These are phyloP conservation scores for Aegle marmelos DNA, from an alignment of 345 rosid species.

Conservation along the genomic window DNA sequence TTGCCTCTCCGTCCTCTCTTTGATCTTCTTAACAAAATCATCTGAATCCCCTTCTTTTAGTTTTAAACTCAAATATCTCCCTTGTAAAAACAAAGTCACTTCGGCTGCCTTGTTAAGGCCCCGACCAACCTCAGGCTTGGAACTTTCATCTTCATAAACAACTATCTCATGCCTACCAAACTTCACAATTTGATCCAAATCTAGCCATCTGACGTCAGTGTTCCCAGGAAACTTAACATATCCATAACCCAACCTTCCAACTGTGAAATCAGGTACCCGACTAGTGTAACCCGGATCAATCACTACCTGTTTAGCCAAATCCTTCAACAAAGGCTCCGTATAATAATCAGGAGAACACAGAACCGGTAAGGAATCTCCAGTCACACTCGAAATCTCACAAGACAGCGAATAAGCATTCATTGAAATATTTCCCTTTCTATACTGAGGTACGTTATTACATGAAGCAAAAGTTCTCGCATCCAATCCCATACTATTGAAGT, in stretches of 20 bases:
- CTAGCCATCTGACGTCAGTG: constrained; percentile 75
- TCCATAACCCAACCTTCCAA: constrained; percentile 84
- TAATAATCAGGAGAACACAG: constrained; percentile 56
- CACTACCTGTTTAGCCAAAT: constrained; percentile 50
- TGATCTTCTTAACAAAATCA: constrained; percentile 45
- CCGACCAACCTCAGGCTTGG: constrained; percentile 71
- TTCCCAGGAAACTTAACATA: constrained; percentile 62
- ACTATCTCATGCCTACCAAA: constrained; percentile 61
- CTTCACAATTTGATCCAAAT: constrained; percentile 67
- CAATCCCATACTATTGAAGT: constrained; percentile 9
- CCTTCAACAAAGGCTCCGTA: constrained; percentile 57
- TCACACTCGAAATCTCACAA: constrained; percentile 23
- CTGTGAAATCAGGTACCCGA: constrained; percentile 60
- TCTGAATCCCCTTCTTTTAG: constrained; percentile 18
- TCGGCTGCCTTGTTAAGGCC: constrained; percentile 93
- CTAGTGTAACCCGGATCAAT: constrained; percentile 68
- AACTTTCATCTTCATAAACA: constrained; percentile 76
- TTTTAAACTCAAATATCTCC: constrained; percentile 21
- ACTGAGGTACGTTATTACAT: constrained; percentile 4
- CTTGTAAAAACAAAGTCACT: constrained; percentile 57
- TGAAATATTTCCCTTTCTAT: constrained; percentile 53
- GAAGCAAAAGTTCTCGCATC: constrained; percentile 16
- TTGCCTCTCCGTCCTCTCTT: constrained; percentile 52
- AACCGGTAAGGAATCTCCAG: constrained; percentile 48
- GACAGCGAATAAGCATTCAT: constrained; percentile 7